These are phyloP conservation scores for Hyaloscypha variabilis DNA, from an alignment of 495 filamentous ascomycete genomes.

Conservation along the genomic window DNA sequence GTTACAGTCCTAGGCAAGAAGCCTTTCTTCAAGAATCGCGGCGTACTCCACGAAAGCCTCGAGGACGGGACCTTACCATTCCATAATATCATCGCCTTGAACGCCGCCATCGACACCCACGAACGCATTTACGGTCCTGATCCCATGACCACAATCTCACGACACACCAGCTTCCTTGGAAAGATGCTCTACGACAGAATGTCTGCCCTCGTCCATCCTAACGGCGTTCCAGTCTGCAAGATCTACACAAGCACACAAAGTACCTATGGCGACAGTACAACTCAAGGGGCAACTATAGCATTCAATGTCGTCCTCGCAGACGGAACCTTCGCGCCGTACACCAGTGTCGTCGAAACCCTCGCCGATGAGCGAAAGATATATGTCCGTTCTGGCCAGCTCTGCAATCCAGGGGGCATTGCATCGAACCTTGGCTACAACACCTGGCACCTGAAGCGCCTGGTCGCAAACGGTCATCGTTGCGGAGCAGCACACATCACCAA, in stretches of 20 bases:
- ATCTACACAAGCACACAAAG: constrained; percentile 52
- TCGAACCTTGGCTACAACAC: constrained; percentile 64
- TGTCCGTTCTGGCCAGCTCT: constrained; percentile 79
- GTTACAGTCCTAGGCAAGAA: constrained; percentile 56
- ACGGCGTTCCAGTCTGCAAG: constrained; percentile 62
- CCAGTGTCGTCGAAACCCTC: constrained; percentile 78
- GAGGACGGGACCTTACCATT: constrained; percentile 90
- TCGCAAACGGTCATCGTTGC: constrained; percentile 74
- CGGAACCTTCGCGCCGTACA: constrained; percentile 72
- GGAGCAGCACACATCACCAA: constrained; percentile 58
- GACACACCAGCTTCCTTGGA: constrained; percentile 68
- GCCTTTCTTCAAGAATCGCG: constrained; percentile 72
- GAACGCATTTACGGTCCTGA: constrained; percentile 60
- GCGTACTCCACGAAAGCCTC: constrained; percentile 71
- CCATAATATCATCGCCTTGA: constrained; percentile 82
- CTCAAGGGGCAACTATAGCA: constrained; percentile 76
- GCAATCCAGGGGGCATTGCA: constrained; percentile 86
- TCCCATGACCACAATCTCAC: constrained; percentile 65
- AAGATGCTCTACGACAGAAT: constrained; percentile 60
- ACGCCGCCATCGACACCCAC: constrained; percentile 71
- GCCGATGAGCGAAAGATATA: constrained; percentile 77
- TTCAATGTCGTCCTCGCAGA: constrained; percentile 73
- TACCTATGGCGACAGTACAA: constrained; percentile 42
- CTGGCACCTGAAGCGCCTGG: constrained; percentile 77
- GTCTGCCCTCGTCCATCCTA: constrained; percentile 60